A percentile compares a stretch with the other conserved stretches of the same genome.
Conservation (phyloP, 257 asterid species). For the Orobanche coerulescens region DNA sequence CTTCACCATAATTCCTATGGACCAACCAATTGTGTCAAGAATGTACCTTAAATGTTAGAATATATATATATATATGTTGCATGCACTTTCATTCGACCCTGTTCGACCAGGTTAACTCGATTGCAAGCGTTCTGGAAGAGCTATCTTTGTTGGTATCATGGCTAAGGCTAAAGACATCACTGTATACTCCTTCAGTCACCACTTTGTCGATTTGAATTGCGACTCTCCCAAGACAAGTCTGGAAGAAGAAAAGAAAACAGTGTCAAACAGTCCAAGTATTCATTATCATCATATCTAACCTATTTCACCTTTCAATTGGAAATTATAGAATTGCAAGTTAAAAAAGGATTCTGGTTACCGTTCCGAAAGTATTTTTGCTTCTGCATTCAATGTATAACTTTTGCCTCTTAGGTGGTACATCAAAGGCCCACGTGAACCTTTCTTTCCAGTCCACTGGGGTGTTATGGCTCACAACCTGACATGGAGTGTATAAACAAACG, state of each 20-base stretch:
- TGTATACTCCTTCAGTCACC: constrained; percentile 63
- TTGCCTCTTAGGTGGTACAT: constrained; percentile 90
- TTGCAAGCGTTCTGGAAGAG: constrained; percentile 53
- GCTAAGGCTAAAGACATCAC: constrained; percentile 55
- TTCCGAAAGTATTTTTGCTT: constrained; percentile 75
- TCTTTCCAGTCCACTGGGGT: constrained; percentile 79
- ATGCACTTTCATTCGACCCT: constrained; percentile 25
- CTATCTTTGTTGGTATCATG: constrained; percentile 43
- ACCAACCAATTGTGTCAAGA: constrained; percentile 9
- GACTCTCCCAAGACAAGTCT: constrained; percentile 67
- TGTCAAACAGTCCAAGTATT: constrained; percentile 7
- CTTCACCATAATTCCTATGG: constrained; percentile 13
- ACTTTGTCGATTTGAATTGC: constrained; percentile 72
- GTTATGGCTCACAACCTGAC: constrained; percentile 59
- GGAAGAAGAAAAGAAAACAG: constrained; percentile 23
- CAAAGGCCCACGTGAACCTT: constrained; percentile 84
- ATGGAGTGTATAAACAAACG: constrained; percentile 2
- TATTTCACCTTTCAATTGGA: neutral
- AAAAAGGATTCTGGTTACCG: constrained; percentile 34
- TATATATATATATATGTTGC: constrained; percentile 15
- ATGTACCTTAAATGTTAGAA: constrained; percentile 9
- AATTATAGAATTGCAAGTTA: neutral
- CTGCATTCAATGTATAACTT: constrained; percentile 61
- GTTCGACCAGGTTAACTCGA: constrained; percentile 73
- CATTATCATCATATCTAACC: neutral